Evolutionary conservation across 345 rosid species (phyloP), one percentile per base, ranked within the genome.

Genomic region (Physaria fendleri): DNA sequence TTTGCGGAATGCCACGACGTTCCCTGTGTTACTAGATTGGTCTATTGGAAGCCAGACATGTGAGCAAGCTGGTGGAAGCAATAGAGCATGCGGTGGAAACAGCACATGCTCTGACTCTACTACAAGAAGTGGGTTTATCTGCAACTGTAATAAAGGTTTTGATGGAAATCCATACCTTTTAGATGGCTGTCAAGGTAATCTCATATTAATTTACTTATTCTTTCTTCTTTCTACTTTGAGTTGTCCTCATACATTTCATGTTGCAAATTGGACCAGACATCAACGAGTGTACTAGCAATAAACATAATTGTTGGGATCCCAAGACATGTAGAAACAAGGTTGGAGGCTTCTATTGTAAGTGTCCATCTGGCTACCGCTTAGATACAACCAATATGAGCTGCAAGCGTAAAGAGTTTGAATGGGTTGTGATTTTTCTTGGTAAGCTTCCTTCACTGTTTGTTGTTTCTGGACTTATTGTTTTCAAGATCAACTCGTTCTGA

Each of bases 11-110:
- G 2, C 41, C 45, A 17, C 2, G 4, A 1, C 5, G 25, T 39
- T 69, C 12, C 69, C 78, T 2, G 20, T 59, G 23, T 38, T 66
- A 30, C 20, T 78, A 2, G 79, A 78, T 27, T 78, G 79, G 82
- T 29, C 62, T 2, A 51, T 78, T 43, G 74, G 72, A 5, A 32
- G 43, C 2, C 45, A 59, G n/a, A 62, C 59, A 2, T 72, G 82
- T 23, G 8, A 38, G 20, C 13, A 68, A 38, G 65, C 32, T 0
- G 37, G 5, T 34, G 17, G 20, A 3, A 5, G 1, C 28, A 30
- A 7, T 11, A 8, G n/a, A n/a, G n/a, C 3, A 4, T 45, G 44
- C 5, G 4, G 67, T 74, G 4, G 0, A 0, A 30, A 71, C 38
- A 63, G 55, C 10, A 0, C 1, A 4, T 74, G 78, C 15, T 8